These are phyloP conservation scores for Medicago arabica DNA, from an alignment of 306 rosid genomes.

Conservation along the genomic window DNA sequence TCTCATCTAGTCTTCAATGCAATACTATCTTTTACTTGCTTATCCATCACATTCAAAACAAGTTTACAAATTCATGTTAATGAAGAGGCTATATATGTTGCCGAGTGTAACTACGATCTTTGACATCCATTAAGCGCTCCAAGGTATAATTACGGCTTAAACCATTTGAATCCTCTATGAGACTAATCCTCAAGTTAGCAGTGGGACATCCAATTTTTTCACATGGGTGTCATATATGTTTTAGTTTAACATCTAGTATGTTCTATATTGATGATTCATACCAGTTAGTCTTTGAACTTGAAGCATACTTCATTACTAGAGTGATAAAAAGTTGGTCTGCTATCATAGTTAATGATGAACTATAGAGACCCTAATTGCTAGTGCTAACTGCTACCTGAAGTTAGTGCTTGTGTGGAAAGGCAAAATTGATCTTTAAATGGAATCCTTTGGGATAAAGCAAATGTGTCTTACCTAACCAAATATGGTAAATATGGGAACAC, in stretches of 20 bases:
- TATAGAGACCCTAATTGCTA: slow-evolving; percentile 35
- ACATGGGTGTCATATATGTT: background rate
- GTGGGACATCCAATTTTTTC: background rate
- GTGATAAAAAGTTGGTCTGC: slow-evolving; percentile 36
- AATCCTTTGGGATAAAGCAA: slow-evolving; percentile 50
- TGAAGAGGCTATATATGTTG: slow-evolving; percentile 17
- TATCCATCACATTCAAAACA: too few species aligned
- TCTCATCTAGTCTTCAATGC: too few species aligned
- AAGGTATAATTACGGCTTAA: too few species aligned
- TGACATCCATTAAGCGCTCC: background rate
- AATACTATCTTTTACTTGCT: too few species aligned
- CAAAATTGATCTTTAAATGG: slow-evolving; percentile 36
- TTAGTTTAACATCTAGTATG: background rate
- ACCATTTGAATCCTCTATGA: background rate
- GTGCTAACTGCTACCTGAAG: slow-evolving; percentile 36
- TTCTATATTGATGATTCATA: slow-evolving; percentile 3
- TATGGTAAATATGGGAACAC: slow-evolving; percentile 24
- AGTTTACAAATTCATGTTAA: too few species aligned
- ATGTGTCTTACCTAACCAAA: slow-evolving; percentile 42
- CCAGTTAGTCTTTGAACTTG: background rate
- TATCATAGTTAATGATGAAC: slow-evolving; percentile 40
- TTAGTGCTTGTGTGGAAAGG: slow-evolving; percentile 38
- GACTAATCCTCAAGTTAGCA: background rate
- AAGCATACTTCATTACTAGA: slow-evolving; percentile 9
- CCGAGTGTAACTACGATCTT: background rate